Base-by-base conservation (phyloP, 2,329 filamentous ascomycete genomes). In the Penicillium thymicola region DNA sequence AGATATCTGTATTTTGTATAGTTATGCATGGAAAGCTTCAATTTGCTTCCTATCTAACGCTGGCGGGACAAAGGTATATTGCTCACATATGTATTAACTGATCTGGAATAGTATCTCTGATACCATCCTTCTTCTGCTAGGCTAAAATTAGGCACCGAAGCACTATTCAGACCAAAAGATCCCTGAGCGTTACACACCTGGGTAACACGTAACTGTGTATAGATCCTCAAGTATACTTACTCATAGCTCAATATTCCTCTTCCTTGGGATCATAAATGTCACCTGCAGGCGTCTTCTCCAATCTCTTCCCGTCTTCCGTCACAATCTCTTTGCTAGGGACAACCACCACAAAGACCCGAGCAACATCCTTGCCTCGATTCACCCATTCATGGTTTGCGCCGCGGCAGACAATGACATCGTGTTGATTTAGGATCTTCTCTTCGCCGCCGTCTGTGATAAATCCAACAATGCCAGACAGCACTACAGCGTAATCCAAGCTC, bases 331-430 rank as follows among this genome's bases (percentile, higher is more conserved):
- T 70, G 16, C 73, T 69, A 8, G 72, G 73, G 4, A 80, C 63
- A 70, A 75, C 72, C 38, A 79, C 72, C 51, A 70, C 75, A 41
- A 76, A 61, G 0, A 79, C 67, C 25, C 74, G 67, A 47, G 75
- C 78, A 16, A 70, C 58, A 44, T 73, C 70, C 2, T 68, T 59
- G 0, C 70, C 69, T 16, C 72, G 67, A 55, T 81, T 80, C 16
- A 71, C 63, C 77, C 79, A 82, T 11, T 67, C 65, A 63, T 82
- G 79, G 53, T 75, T 79, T 9, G 70, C 71, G 0, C 78, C 79
- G 40, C 74, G 67, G 40, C 64, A 65, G 16, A 72, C 66, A 53
- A 70, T 64, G 14, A 71, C 59, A 61, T 71, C 69, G 41, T 68
- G 67, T 37, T 65, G 60, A 11, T 59, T 60, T 8, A 70, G 42